These are phyloP conservation scores for Epichloe sibirici DNA, from an alignment of 2,329 filamentous ascomycete genomes.

Conservation along the genomic window DNA sequence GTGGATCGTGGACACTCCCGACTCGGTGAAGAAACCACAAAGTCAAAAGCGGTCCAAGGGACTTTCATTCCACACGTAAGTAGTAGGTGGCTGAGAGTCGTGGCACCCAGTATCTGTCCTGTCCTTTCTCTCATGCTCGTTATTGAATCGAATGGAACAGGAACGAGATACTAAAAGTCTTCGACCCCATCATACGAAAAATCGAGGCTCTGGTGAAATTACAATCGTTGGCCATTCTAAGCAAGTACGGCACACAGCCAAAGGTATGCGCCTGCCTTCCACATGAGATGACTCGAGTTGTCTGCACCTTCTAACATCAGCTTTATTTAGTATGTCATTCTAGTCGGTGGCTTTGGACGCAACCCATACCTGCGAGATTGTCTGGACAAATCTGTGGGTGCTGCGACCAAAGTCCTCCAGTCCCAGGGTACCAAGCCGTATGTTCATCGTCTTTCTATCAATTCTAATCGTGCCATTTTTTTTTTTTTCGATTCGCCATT, in stretches of 20 bases:
- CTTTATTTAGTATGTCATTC: slow-evolving; percentile 23
- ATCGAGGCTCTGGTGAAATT: slow-evolving; percentile 12
- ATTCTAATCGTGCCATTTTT: not conserved
- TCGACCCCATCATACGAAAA: slow-evolving; percentile 10
- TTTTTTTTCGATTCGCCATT: not conserved
- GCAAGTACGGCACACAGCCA: slow-evolving; percentile 9
- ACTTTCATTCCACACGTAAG: not conserved
- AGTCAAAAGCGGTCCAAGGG: not conserved
- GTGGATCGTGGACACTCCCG: slow-evolving; percentile 12
- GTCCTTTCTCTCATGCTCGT: not conserved
- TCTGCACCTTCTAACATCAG: not conserved
- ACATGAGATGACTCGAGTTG: too few species aligned
- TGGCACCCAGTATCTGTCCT: not conserved
- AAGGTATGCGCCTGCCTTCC: slow-evolving; percentile 13
- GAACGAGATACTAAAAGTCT: slow-evolving; percentile 6
- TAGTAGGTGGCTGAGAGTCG: not conserved
- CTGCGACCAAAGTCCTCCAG: slow-evolving; percentile 17
- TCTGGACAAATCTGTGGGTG: slow-evolving; percentile 3
- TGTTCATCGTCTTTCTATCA: slow-evolving; percentile 7
- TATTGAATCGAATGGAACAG: not conserved
- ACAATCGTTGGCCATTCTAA: slow-evolving; percentile 13
- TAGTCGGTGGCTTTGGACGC: slow-evolving; percentile 28
- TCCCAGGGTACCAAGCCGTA: slow-evolving; percentile 20
- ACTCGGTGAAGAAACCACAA: not conserved
- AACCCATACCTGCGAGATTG: slow-evolving; percentile 16